phyloP scores from a whole-genome alignment of 805 yeast species.

The Saturnispora besseyi region DNA sequence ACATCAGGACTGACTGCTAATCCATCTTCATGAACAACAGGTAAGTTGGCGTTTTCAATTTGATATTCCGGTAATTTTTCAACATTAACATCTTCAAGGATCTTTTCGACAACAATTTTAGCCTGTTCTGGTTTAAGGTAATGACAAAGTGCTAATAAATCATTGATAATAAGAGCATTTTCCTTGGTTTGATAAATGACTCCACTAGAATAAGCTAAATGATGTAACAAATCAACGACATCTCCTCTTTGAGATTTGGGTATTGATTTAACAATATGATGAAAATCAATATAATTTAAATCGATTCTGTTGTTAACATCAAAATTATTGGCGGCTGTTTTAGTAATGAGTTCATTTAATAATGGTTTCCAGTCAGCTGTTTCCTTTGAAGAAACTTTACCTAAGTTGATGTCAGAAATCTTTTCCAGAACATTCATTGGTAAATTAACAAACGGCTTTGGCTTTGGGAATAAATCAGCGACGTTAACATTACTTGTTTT shows the following conservation, averaged over 20 bases:
- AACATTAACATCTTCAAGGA: constrained; percentile 23
- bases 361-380: constrained; percentile 42
- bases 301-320: neutral
- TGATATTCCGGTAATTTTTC: neutral
- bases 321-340: constrained; percentile 27
- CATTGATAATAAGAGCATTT: constrained; percentile 30
- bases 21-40: neutral
- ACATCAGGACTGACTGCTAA: constrained; percentile 25
- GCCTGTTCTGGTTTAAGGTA: constrained; percentile 16
- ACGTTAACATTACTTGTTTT: neutral
- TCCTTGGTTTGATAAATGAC: constrained; percentile 5
- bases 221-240: constrained; percentile 31
- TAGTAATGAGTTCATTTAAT: constrained; percentile 26
- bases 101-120: constrained; percentile 25
- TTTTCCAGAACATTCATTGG: constrained; percentile 31
- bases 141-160: constrained; percentile 29
- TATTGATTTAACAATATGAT: constrained; percentile 31
- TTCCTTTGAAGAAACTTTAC: constrained; percentile 31
- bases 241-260: constrained; percentile 31
- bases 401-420: constrained; percentile 32
- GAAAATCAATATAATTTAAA: constrained; percentile 28
- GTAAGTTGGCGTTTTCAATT: neutral
- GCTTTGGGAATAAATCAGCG: constrained; percentile 19
- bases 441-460: constrained; percentile 21
- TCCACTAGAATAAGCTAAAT: constrained; percentile 24